A percentile compares a stretch with the other conserved stretches of the same genome.
Conservation (phyloP, 2,329 filamentous ascomycete genomes). For the Boeremia exigua region DNA sequence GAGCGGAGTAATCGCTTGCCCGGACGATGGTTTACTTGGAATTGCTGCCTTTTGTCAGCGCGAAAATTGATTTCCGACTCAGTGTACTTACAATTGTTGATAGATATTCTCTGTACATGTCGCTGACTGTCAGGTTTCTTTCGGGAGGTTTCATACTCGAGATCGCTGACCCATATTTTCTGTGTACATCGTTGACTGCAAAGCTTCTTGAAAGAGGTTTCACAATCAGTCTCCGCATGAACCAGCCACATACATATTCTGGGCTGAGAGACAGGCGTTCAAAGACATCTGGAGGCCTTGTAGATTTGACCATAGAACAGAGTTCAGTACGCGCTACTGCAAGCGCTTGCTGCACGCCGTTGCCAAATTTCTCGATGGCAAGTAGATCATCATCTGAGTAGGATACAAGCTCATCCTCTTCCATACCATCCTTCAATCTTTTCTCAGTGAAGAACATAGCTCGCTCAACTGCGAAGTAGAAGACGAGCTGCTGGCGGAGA, state of each 20-base stretch:
- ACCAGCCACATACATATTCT: slow-evolving; percentile 39
- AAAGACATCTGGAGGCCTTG: slow-evolving; percentile 11
- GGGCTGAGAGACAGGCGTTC: slow-evolving; percentile 33
- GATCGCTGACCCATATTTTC: not conserved
- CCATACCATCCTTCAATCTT: not conserved
- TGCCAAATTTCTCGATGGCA: slow-evolving; percentile 27
- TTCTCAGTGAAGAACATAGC: slow-evolving; percentile 27
- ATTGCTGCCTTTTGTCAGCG: slow-evolving; percentile 35
- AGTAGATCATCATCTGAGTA: slow-evolving; percentile 20
- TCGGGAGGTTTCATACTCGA: slow-evolving; percentile 36
- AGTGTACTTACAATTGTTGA: slow-evolving; percentile 35
- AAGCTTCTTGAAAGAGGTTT: slow-evolving; percentile 36
- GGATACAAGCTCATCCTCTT: not conserved
- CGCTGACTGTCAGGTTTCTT: slow-evolving; percentile 31
- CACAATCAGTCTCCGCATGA: slow-evolving; percentile 39
- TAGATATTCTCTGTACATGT: slow-evolving; percentile 42
- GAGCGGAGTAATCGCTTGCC: slow-evolving; percentile 41
- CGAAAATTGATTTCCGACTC: not conserved
- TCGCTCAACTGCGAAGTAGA: slow-evolving; percentile 37
- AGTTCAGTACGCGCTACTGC: slow-evolving; percentile 28
- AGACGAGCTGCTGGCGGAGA: slow-evolving; percentile 30
- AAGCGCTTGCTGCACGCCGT: slow-evolving; percentile 21
- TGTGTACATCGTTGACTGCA: slow-evolving; percentile 39
- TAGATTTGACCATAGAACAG: slow-evolving; percentile 33
- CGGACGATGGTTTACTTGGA: slow-evolving; percentile 43